Percentiles rank a stretch among this genome's conserved stretches.
phyloP scores from a whole-genome alignment of 441 rosid genomes.

The Erodium texanum region DNA sequence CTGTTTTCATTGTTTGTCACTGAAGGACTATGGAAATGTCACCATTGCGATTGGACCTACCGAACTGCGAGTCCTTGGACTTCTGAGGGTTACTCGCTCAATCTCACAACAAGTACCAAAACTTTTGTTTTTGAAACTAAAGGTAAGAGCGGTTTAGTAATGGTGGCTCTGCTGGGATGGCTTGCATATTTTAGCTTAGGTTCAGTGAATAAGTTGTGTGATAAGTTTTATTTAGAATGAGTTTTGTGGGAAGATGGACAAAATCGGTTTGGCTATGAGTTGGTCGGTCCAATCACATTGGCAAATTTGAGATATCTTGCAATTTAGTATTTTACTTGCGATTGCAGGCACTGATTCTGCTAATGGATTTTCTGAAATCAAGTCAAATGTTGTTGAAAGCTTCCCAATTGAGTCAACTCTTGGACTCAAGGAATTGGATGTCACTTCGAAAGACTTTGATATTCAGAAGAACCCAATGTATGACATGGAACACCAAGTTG shows the following conservation, averaged over 20 bases:
- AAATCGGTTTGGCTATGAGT: neutral
- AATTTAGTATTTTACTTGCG: conserved; percentile 12
- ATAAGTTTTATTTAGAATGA: neutral
- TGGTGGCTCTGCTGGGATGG: neutral
- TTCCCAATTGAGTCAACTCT: conserved; percentile 13
- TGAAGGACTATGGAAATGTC: conserved; percentile 71
- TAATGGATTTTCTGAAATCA: conserved; percentile 22
- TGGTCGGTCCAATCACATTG: too few species aligned
- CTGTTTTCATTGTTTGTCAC: conserved; percentile 27
- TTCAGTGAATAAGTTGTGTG: neutral
- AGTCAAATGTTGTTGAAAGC: conserved; percentile 10
- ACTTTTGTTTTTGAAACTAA: conserved; percentile 31
- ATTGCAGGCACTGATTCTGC: conserved; percentile 38
- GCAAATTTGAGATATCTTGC: too few species aligned
- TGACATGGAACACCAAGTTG: conserved; percentile 19
- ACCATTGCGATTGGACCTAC: conserved; percentile 57
- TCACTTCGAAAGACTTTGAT: neutral
- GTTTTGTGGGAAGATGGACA: neutral
- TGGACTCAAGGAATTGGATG: conserved; percentile 14
- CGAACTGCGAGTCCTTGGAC: conserved; percentile 20
- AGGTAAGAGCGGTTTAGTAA: conserved; percentile 24
- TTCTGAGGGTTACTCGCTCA: conserved; percentile 21
- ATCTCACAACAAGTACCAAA: conserved; percentile 18
- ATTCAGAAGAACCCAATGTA: conserved; percentile 15
- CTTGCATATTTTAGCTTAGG: neutral